A percentile compares a stretch with the other conserved stretches of the same genome.
phyloP scores from a whole-genome alignment of 2,329 filamentous ascomycete species.

The Ascochyta koolunga region DNA sequence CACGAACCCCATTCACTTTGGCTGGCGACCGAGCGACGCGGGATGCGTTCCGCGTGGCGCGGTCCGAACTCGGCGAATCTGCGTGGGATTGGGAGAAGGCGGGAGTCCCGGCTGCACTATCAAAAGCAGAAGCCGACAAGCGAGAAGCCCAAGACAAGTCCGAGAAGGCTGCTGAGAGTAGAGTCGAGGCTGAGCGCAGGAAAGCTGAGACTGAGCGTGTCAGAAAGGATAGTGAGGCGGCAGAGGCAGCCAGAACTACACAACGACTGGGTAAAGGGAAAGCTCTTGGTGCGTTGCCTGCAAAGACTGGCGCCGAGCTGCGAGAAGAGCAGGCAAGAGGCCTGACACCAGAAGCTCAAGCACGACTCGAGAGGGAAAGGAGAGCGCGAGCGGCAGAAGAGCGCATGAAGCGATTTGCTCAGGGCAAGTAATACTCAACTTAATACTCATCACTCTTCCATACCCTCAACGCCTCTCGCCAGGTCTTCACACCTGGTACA shows the following conservation, averaged over 20 bases:
- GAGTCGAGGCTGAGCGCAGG: conserved; percentile 64
- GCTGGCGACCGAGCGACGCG: conserved; percentile 84
- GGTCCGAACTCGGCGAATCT: conserved; percentile 77
- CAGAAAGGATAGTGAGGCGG: conserved; percentile 59
- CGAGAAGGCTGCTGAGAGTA: conserved; percentile 71
- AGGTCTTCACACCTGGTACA: conserved; percentile 46
- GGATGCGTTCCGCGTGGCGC: conserved; percentile 89
- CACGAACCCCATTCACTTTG: conserved; percentile 86
- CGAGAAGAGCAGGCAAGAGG: conserved; percentile 84
- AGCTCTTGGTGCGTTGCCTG: conserved; percentile 61
- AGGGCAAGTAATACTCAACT: conserved; percentile 19
- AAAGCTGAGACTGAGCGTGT: conserved; percentile 77
- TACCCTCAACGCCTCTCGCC: conserved; percentile 24
- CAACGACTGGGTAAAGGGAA: conserved; percentile 56
- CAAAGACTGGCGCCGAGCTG: conserved; percentile 79
- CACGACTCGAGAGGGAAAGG: conserved; percentile 83
- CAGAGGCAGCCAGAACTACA: conserved; percentile 58
- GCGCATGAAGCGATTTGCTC: conserved; percentile 66
- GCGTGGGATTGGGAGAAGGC: conserved; percentile 81
- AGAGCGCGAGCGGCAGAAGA: conserved; percentile 92
- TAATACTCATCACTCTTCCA: neutral
- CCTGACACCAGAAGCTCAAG: conserved; percentile 84
- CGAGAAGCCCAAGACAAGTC: conserved; percentile 73
- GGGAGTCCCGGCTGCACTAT: conserved; percentile 73
- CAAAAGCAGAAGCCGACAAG: conserved; percentile 71